Conservation (phyloP, 176 grass and related monocot species). For the Raddia distichophylla region DNA sequence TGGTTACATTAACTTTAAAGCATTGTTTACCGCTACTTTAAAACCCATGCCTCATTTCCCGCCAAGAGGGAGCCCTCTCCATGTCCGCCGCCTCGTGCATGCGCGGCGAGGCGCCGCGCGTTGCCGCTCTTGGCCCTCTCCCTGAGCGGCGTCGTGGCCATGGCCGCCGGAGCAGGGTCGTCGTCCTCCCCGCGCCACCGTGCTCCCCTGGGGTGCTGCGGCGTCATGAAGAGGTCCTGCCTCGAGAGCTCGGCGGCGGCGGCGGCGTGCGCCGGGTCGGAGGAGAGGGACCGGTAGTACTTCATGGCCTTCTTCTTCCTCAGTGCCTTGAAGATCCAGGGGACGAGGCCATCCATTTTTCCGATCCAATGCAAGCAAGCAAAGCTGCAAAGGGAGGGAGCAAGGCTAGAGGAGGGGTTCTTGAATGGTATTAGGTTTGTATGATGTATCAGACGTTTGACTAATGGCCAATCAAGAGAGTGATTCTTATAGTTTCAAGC, state of each 20-base stretch:
- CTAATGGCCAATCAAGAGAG: not conserved
- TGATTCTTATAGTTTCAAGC: not conserved
- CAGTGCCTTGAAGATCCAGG: slow-evolving; percentile 51
- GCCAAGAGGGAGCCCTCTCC: not conserved
- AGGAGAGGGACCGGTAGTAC: slow-evolving; percentile 53
- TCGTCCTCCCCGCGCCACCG: slow-evolving; percentile 9
- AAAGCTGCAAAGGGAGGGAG: not conserved
- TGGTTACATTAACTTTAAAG: too few species aligned
- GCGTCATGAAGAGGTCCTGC: slow-evolving; percentile 45
- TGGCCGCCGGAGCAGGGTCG: not conserved
- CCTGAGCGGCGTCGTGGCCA: slow-evolving; percentile 18
- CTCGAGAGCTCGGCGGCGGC: not conserved
- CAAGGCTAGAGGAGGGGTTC: not conserved
- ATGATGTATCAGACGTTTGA: slow-evolving; percentile 3
- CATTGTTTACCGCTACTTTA: too few species aligned
- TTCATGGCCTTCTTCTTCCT: slow-evolving; percentile 63
- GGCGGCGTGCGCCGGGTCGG: not conserved
- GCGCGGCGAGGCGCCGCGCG: not conserved
- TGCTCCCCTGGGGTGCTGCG: slow-evolving; percentile 33
- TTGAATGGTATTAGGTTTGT: not conserved
- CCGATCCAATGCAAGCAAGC: not conserved
- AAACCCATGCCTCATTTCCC: not conserved
- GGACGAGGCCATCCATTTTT: slow-evolving; percentile 63
- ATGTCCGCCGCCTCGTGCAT: not conserved
- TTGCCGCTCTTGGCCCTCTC: not conserved